Evolutionary conservation across 2,329 filamentous ascomycete genomes (phyloP).

Genomic region (Fusarium abutilonis): DNA sequence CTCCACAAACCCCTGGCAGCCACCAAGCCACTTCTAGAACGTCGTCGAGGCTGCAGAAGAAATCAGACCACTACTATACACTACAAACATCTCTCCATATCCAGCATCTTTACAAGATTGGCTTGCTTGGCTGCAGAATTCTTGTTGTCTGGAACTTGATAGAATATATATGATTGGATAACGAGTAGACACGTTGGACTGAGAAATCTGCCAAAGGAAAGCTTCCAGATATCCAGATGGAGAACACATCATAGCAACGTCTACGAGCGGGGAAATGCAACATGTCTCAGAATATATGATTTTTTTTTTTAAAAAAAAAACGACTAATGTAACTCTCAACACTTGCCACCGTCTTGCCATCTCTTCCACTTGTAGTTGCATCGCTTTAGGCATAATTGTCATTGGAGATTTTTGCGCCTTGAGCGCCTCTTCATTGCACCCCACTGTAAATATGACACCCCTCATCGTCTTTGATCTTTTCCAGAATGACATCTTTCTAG

Average conservation of each 20-base stretch:
- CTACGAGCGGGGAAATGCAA: slow-evolving; percentile 15
- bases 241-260: slow-evolving; percentile 15
- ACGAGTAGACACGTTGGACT: background rate
- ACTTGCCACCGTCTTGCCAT: slow-evolving; percentile 26
- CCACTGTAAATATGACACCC: slow-evolving; percentile 4
- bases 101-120: background rate
- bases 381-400: slow-evolving; percentile 42
- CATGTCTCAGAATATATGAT: slow-evolving; percentile 14
- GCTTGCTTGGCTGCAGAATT: slow-evolving; percentile 4
- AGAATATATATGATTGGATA: background rate
- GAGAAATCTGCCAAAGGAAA: background rate
- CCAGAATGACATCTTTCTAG: slow-evolving; percentile 5
- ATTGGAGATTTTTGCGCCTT: slow-evolving; percentile 38
- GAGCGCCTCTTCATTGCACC: slow-evolving; percentile 36
- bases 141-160: background rate
- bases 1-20: slow-evolving; percentile 15
- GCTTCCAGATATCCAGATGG: background rate
- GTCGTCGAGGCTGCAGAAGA: slow-evolving; percentile 3
- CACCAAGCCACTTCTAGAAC: slow-evolving; percentile 36
- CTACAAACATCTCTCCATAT: background rate
- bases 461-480: slow-evolving; percentile 4
- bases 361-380: slow-evolving; percentile 31
- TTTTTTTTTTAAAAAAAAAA: slow-evolving; percentile 31
- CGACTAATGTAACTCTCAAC: slow-evolving; percentile 35
- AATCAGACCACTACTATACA: slow-evolving; percentile 20